Base-by-base conservation (phyloP, 163 green algal species). In the Chloromonas sp. region DNA sequence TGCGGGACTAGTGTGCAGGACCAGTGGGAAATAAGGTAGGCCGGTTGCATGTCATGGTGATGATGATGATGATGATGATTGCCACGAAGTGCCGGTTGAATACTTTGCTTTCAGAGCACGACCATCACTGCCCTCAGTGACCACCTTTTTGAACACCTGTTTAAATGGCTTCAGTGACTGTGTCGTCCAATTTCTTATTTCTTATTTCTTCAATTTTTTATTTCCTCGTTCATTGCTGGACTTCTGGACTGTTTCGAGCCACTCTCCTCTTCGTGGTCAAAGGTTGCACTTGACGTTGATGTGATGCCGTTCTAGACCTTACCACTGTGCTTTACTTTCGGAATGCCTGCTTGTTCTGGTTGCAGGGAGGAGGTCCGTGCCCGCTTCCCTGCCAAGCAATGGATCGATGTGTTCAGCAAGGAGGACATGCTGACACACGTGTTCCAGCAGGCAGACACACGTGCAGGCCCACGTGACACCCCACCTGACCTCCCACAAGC, bases 341-440 rank as follows among this genome's bases (percentile, higher is more conserved):
- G 36, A 36, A 36, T 36, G 36, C 36, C 36, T 36, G 36, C 36
- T 36, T 36, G 36, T 36, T 36, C 36, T 36, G 36, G 36, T 36
- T 61, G 81, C 66, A 84, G 60, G 61, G 81, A 82, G 14, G 92
- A 96, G 81, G 84, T 99, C 85, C 87, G 83, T 57, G 76, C 82
- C 0, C 85, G 92, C 58, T 99, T 98, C 80, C 89, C 92, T 0
- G 80, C 83, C 61, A 96, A 97, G 87, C 89, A 91, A 60, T 99
- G 97, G 97, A 81, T 99, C 0, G 97, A 99, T 83, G 95, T 98
- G 60, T 85, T 99, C 3, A 97, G 93, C 66, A 99, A 99, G 89
- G 89, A 88, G 15, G 96, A 99, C 85, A 87, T 99, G 80, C 89
- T 99, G 71, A 81, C 88, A 14, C 88, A 92, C 1, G 90, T 93